phyloP scores from a whole-genome alignment of 83 land plant species.

The Isoetes engelmannii region DNA sequence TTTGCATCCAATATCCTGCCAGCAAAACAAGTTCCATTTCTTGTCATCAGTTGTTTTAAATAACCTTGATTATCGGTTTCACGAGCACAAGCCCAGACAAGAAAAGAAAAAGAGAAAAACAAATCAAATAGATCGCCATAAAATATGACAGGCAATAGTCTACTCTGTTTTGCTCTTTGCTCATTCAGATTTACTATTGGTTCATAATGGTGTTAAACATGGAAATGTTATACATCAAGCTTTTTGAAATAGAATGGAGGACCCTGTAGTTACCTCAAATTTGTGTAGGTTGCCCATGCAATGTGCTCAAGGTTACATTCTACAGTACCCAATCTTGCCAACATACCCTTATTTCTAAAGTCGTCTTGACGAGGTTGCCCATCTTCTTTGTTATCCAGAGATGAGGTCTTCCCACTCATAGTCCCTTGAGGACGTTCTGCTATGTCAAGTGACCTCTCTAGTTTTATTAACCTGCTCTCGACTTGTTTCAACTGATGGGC shows the following conservation, averaged over 20 bases:
- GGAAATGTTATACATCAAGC: background rate
- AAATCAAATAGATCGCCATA: background rate
- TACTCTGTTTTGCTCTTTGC: background rate
- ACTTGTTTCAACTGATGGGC: background rate
- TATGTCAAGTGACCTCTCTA: background rate
- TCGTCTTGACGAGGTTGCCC: background rate
- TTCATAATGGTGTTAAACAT: background rate
- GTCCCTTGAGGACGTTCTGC: background rate
- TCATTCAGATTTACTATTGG: background rate
- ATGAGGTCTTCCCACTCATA: background rate
- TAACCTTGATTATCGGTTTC: background rate
- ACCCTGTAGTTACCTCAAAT: background rate
- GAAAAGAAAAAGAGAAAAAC: background rate
- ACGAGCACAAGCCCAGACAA: background rate
- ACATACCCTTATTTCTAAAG: background rate
- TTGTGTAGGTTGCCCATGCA: background rate
- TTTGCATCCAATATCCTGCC: conserved; percentile 21
- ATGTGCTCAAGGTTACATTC: conserved; percentile 5
- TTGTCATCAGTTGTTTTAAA: background rate
- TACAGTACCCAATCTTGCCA: background rate
- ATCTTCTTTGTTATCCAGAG: background rate
- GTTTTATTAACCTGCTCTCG: background rate
- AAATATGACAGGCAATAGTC: background rate
- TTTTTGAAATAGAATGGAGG: background rate
- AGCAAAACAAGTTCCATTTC: background rate